Percentiles rank a stretch among this genome's conserved stretches.
Conservation (phyloP, 768 basidiomycete genomes). For the Lactifluus rugatus region DNA sequence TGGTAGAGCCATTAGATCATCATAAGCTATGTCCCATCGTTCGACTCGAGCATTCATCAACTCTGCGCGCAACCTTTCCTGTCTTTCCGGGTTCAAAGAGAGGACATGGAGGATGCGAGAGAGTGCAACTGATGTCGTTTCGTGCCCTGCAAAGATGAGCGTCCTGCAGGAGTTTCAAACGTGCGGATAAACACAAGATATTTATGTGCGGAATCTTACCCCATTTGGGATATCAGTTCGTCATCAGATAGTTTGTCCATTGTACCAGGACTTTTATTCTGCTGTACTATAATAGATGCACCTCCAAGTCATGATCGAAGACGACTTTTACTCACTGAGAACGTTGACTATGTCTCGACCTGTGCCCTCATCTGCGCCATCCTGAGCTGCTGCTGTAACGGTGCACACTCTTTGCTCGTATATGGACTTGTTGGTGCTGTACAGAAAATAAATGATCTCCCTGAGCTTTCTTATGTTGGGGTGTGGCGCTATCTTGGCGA, state of each 20-base stretch:
- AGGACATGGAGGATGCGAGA: constrained; percentile 20
- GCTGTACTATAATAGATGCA: constrained; percentile 17
- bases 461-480: constrained; percentile 18
- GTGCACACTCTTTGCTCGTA: background rate
- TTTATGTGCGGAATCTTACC: constrained; percentile 11
- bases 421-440: constrained; percentile 16
- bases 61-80: constrained; percentile 17
- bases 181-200: background rate
- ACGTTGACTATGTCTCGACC: constrained; percentile 14
- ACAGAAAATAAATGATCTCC: constrained; percentile 21
- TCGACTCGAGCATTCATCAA: constrained; percentile 11
- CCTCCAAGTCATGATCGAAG: background rate
- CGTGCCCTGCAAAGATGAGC: constrained; percentile 20
- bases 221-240: constrained; percentile 25
- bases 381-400: background rate
- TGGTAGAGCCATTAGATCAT: constrained; percentile 29
- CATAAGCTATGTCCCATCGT: constrained; percentile 23
- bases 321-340: constrained; percentile 1
- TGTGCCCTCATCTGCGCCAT: background rate
- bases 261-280: constrained; percentile 17
- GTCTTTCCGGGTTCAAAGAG: constrained; percentile 14
- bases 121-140: constrained; percentile 20
- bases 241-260: constrained; percentile 23
- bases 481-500: constrained; percentile 17
- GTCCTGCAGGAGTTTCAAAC: constrained; percentile 9